Conservation (phyloP, 148 eudicot species). For the Vaccinium myrtillus region DNA sequence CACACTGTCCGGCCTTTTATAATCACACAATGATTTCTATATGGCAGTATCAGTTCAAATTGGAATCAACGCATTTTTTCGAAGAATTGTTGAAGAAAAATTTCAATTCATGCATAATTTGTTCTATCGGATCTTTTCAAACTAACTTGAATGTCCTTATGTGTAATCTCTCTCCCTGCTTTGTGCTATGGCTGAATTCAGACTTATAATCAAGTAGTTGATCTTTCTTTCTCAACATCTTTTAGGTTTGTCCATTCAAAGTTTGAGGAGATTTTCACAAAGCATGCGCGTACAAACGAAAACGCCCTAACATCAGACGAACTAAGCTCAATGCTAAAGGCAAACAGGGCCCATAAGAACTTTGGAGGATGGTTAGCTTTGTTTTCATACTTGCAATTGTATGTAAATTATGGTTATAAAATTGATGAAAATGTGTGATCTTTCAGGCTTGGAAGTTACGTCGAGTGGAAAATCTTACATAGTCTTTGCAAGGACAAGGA, state of each 20-base stretch:
- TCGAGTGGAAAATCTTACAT: conserved; percentile 72
- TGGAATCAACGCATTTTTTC: too few relatives aligned
- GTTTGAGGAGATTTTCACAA: conserved; percentile 66
- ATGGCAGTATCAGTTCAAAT: too few relatives aligned
- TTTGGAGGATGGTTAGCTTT: conserved; percentile 50
- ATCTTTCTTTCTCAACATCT: not conserved
- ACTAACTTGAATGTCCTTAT: not conserved
- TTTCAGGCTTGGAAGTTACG: conserved; percentile 50
- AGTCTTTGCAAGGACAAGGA: conserved; percentile 64
- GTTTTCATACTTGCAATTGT: not conserved
- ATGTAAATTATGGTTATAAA: not conserved
- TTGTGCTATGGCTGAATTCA: not conserved
- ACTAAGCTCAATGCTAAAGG: conserved; percentile 45
- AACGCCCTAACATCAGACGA: conserved; percentile 55
- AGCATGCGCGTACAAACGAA: conserved; percentile 48
- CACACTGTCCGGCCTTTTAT: too few relatives aligned
- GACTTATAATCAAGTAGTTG: not conserved
- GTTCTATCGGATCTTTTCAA: not conserved
- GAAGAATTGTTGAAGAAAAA: too few relatives aligned
- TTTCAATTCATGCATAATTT: not conserved
- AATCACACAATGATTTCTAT: too few relatives aligned
- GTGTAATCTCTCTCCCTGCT: not conserved
- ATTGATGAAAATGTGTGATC: not conserved
- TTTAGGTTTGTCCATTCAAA: conserved; percentile 60
- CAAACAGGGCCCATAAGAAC: conserved; percentile 64